Conservation (phyloP, 306 rosid species). For the Prunus salicina region DNA sequence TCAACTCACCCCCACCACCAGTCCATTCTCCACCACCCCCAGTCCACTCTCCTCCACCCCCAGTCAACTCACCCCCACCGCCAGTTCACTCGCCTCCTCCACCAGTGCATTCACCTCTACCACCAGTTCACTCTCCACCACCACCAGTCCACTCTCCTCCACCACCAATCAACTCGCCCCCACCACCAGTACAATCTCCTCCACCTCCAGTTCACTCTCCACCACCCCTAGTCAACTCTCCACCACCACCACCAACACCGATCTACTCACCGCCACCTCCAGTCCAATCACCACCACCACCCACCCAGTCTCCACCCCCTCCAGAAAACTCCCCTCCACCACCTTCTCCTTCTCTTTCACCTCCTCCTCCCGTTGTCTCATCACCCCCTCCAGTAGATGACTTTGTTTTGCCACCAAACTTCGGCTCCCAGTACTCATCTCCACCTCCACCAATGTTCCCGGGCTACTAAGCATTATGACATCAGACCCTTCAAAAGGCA, state of each 20-base stretch:
- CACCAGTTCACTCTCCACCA: no score
- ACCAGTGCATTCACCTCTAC: not conserved
- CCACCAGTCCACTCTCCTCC: not conserved
- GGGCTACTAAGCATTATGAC: conserved; percentile 21
- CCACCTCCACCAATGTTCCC: conserved; percentile 37
- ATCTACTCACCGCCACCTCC: conserved; percentile 5
- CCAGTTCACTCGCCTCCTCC: not conserved
- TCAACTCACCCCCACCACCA: not conserved
- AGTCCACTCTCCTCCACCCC: not conserved
- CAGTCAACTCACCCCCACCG: not conserved
- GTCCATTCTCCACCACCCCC: not conserved
- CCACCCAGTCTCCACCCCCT: not conserved
- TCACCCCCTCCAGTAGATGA: conserved; percentile 10
- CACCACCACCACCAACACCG: conserved; percentile 15
- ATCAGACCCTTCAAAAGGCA: not conserved
- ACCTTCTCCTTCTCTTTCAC: conserved; percentile 8
- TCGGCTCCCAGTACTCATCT: conserved; percentile 30
- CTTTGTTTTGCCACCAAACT: conserved; percentile 25
- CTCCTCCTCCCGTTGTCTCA: conserved; percentile 11
- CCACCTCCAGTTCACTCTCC: no score
- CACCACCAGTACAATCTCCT: conserved; percentile 6
- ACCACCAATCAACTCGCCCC: conserved; percentile 8
- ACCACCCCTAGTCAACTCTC: not conserved
- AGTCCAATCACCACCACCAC: conserved; percentile 10
- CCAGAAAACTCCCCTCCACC: conserved; percentile 11